These are phyloP conservation scores for Calamus simplicifolius DNA, from an alignment of 176 grass and related monocot species.

Conservation along the genomic window DNA sequence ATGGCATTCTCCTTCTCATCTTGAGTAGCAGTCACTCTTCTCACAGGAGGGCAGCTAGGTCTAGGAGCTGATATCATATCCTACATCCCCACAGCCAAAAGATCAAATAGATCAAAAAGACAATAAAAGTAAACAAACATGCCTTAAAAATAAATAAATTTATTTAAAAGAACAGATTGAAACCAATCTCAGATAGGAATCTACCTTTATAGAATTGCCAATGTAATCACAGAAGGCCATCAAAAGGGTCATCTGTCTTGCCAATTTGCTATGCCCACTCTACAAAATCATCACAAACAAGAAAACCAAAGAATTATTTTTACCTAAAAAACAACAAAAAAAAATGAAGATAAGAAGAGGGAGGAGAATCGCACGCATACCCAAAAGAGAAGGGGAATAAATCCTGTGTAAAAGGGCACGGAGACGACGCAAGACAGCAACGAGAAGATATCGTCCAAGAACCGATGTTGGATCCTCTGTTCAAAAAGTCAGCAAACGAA, in stretches of 20 bases:
- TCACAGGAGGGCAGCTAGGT: conserved; percentile 83
- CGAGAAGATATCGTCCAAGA: conserved; percentile 80
- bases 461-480: conserved; percentile 57
- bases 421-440: conserved; percentile 80
- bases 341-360: neutral
- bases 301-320: conserved; percentile 8
- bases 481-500: conserved; percentile 22
- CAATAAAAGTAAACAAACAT: neutral
- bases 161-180: neutral
- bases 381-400: conserved; percentile 94
- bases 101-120: neutral
- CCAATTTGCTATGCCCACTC: conserved; percentile 82
- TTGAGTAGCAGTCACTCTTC: conserved; percentile 67
- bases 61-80: conserved; percentile 81
- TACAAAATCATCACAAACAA: conserved; percentile 21
- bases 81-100: conserved; percentile 15
- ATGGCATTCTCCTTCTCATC: conserved; percentile 96
- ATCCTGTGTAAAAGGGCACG: conserved; percentile 95
- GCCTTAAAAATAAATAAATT: neutral
- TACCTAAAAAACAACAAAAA: conserved; percentile 5
- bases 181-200: neutral
- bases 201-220: conserved; percentile 82
- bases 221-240: conserved; percentile 95
- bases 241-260: conserved; percentile 92
- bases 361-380: conserved; percentile 27